Evolutionary conservation across 805 yeast species (phyloP).

Genomic region (Ogataea philodendri): DNA sequence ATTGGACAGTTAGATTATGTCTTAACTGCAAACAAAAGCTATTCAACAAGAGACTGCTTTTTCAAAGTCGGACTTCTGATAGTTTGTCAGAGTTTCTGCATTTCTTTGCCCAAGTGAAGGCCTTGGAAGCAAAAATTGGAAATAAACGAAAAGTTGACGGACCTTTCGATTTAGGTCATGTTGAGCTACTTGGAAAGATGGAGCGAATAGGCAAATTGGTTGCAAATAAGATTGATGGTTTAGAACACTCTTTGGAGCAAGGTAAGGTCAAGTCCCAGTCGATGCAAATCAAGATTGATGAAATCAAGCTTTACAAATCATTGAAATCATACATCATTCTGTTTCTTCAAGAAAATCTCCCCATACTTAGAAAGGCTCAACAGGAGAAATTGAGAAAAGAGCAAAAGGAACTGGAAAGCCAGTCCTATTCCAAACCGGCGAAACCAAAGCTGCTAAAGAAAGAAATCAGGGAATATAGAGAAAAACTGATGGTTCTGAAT

Average conservation of each 20-base stretch:
- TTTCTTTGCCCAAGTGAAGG: conserved; percentile 34
- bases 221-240: conserved; percentile 27
- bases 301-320: conserved; percentile 46
- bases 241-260: conserved; percentile 22
- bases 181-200: conserved; percentile 49
- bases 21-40: conserved; percentile 61
- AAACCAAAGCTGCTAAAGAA: conserved; percentile 42
- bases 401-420: conserved; percentile 9
- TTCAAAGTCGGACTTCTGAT: conserved; percentile 37
- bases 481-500: conserved; percentile 78
- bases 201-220: conserved; percentile 49
- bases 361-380: conserved; percentile 63
- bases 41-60: conserved; percentile 52
- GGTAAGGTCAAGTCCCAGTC: neutral
- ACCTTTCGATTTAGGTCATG: too few species aligned
- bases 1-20: conserved; percentile 47
- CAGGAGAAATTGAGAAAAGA: conserved; percentile 21
- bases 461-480: conserved; percentile 59
- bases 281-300: conserved; percentile 33
- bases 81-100: conserved; percentile 36
- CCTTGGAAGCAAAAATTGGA: conserved; percentile 24
- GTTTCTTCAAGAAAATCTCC: conserved; percentile 66
- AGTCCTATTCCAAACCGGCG: neutral
- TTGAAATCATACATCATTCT: conserved; percentile 54
- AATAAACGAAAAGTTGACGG: too few species aligned